Evolutionary conservation across 2,329 filamentous ascomycete genomes (phyloP), one percentile per base, ranked within the genome.

Genomic region (Clonostachys solani): DNA sequence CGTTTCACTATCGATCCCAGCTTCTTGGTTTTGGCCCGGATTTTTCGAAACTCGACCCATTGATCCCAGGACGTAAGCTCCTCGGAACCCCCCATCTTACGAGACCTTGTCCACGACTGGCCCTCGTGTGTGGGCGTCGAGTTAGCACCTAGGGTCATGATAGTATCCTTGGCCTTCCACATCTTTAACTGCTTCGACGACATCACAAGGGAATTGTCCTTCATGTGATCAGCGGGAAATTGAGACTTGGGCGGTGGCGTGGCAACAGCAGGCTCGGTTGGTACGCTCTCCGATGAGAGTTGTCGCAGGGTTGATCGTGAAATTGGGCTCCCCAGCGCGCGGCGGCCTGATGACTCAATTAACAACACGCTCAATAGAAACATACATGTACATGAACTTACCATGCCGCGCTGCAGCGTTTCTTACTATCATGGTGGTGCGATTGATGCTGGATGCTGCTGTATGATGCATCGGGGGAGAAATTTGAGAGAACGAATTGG

Each of bases 381-480:
- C 23, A 29, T 29, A 10, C n/a, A 10, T 12, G 17, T 40, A 45
- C 50, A 56, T 55, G 53, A 48, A 56, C 72, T 58, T 66, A 81
- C 80, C 73, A 62, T 80, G 69, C 75, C 77, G 77, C 62, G 73
- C 64, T 46, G 69, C 69, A 54, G 71, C 64, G 60, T 72, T 80
- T 69, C 78, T 74, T 54, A 79, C 57, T 58, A 81, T 80, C 80
- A 83, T 83, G 54, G 60, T 65, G 64, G 60, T 52, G 37, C 36
- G 23, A 34, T 33, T 38, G 36, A 38, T 38, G 36, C 36, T 38
- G 36, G 36, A 15, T 38, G 17, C 15, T 38, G 36, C 9, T 29
- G 23, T 29, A 29, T 29, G 23, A 29, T 29, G 23, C 23, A 29
- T 29, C 23, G 23, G 23, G 6, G 8, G 23, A 29, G 23, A 29